Base-by-base conservation (phyloP, 257 asterid species). In the Euphrasia confusa region DNA sequence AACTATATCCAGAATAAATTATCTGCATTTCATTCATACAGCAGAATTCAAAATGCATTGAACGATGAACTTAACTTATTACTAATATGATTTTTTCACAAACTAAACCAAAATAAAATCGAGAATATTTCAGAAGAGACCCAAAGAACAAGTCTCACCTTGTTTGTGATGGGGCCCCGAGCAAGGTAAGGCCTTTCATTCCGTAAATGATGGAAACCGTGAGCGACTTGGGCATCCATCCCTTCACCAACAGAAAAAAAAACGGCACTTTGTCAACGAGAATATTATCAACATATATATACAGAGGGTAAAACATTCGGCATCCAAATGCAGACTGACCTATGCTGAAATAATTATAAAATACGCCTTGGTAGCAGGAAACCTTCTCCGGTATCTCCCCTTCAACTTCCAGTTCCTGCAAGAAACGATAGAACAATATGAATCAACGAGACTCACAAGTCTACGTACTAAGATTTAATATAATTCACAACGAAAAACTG, bases 211-310 rank as follows among this genome's bases (percentile, higher is more conserved):
- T 91, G 98, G 84, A 91, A 91, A 71, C 98, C 96, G 65, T 91
- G 85, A 48, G 98, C 96, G 45, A 91, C 95, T 79, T 82, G 91
- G 30, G 98, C 98, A 77, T 91, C 98, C 98, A 91, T 91, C 52
- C 98, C 98, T 90, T 76, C 68, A 74, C 26, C 27, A 66, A 75
- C 50, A 67, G 9, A 63, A 66, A 45, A 21, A 37, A 58, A 32
- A 15, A 2, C 5, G 13, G 0, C 12, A 47, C 21, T n/a, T 69
- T 42, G 24, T 71, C 32, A 72, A 42, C 56, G 61, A 71, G 42
- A 44, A 39, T 11, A 44, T 14, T 11, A 61, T 48, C 18, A 67
- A 52, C 32, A 55, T 35, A 77, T 42, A 55, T 35, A 77, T 42
- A 54, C 12, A 53, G 27, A 64, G 15, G 9, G 39, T 60, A 55